Evolutionary conservation across 495 filamentous ascomycete genomes (phyloP).

Genomic region (Friedmanniomyces endolithicus): DNA sequence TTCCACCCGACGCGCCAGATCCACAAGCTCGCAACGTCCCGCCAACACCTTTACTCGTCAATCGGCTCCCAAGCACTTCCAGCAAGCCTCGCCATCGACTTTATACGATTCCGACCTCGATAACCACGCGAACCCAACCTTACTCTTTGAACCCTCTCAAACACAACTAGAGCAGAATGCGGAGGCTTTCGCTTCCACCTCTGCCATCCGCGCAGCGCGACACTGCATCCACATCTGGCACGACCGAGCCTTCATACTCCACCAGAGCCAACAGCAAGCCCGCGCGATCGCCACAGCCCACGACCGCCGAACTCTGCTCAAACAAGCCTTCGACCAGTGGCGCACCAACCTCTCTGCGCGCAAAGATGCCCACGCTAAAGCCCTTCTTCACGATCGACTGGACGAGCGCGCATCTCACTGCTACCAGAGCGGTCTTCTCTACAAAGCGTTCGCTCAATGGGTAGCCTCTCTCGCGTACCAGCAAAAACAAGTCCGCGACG

Average conservation of each 20-base stretch:
- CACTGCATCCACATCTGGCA: conserved; percentile 43
- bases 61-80: neutral
- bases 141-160: conserved; percentile 41
- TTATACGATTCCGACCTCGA: conserved; percentile 8
- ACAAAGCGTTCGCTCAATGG: conserved; percentile 67
- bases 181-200: conserved; percentile 45
- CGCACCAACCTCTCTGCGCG: conserved; percentile 37
- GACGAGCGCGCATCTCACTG: neutral
- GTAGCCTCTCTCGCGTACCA: conserved; percentile 49
- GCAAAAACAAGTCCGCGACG: conserved; percentile 44
- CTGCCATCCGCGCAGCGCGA: conserved; percentile 37
- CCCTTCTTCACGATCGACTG: neutral
- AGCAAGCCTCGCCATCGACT: conserved; percentile 5
- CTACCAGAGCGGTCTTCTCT: conserved; percentile 35
- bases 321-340: conserved; percentile 48
- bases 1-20: conserved; percentile 5
- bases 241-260: conserved; percentile 33
- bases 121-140: conserved; percentile 13
- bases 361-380: conserved; percentile 43
- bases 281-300: conserved; percentile 38
- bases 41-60: neutral
- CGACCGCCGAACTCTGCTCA: conserved; percentile 42
- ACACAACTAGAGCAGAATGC: conserved; percentile 48
- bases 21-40: conserved; percentile 5
- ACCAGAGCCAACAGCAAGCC: conserved; percentile 37